Percentiles rank a stretch among this genome's conserved stretches.
Conservation (phyloP, 306 rosid species). For the Cucurbita maxima region DNA sequence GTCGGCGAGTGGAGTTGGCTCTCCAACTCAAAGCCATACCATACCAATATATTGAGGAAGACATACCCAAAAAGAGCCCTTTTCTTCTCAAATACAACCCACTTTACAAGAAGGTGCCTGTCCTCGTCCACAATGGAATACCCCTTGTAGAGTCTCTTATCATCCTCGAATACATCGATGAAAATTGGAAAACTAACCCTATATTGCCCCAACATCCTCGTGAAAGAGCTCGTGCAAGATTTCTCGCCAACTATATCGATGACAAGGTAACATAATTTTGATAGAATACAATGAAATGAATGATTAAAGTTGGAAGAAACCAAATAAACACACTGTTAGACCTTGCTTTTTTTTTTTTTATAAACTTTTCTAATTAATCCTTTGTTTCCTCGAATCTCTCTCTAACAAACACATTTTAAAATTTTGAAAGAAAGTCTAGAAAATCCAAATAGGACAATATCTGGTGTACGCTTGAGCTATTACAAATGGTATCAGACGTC, state of each 20-base stretch:
- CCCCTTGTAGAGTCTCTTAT: constrained; percentile 31
- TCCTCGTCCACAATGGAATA: constrained; percentile 30
- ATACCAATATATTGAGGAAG: constrained; percentile 21
- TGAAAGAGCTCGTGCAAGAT: constrained; percentile 35
- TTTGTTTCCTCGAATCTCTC: too few relatives aligned
- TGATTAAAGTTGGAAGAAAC: too few relatives aligned
- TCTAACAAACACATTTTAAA: too few relatives aligned
- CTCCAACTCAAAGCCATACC: constrained; percentile 40
- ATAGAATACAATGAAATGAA: too few relatives aligned
- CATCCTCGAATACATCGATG: constrained; percentile 7
- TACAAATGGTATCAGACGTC: too few relatives aligned
- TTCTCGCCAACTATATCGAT: constrained; percentile 17
- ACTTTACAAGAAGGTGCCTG: constrained; percentile 35
- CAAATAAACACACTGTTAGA: too few relatives aligned
- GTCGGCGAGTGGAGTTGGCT: constrained; percentile 27
- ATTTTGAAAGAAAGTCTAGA: too few relatives aligned
- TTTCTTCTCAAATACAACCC: constrained; percentile 37
- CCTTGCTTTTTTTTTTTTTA: too few relatives aligned
- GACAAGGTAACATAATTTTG: neutral
- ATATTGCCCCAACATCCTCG: constrained; percentile 32
- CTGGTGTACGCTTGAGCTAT: too few relatives aligned
- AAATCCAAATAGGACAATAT: too few relatives aligned
- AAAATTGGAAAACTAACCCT: constrained; percentile 6
- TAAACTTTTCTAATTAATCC: too few relatives aligned
- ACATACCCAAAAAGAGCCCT: constrained; percentile 18